Base-by-base conservation (phyloP, 2,329 filamentous ascomycete genomes). In the Colletotrichum acutatum region DNA sequence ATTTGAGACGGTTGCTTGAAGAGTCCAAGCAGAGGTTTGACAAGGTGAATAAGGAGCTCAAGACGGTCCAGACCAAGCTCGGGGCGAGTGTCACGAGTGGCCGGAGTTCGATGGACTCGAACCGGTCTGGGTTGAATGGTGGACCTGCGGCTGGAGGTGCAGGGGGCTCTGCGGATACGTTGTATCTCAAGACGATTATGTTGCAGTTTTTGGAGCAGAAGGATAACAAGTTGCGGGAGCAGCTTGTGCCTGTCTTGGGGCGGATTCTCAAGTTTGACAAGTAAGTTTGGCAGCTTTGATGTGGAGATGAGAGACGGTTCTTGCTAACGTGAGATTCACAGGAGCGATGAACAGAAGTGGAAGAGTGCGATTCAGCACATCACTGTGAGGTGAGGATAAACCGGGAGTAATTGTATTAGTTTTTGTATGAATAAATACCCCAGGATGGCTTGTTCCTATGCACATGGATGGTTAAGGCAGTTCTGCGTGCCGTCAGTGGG, bases 281-380 rank as follows among this genome's bases (percentile, higher is more conserved):
- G 91, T 93, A 84, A 84, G 92, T 87, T 63, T n/a, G 8, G 11
- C n/a, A n/a, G n/a, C 1, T 8, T n/a, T n/a, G 7, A 26, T 26
- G 26, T 32, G n/a, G 6, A 49, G 11, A 28, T 11, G 37, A 0
- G 59, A 16, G 16, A n/a, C n/a, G 42, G 42, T 19, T 3, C n/a
- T 49, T 19, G 42, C 74, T 75, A 54, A 75, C 74, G 2, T 49
- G 7, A 1, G 24, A 9, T 30, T 0, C 24, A 9, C 61, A 89
- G 87, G 74, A 77, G 82, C 34, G 95, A 98, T 77, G 93, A 97
- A 83, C 92, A 97, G 83, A 96, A 94, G 83, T 97, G 95, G 94
- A 90, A 92, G 83, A 89, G 91, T 22, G 95, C 93, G 3, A 91
- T 97, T 19, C 87, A 89, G 73, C 85, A 88, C 66, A 84, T 88